phyloP scores from a whole-genome alignment of 345 rosid species.

The Populus nigra region DNA sequence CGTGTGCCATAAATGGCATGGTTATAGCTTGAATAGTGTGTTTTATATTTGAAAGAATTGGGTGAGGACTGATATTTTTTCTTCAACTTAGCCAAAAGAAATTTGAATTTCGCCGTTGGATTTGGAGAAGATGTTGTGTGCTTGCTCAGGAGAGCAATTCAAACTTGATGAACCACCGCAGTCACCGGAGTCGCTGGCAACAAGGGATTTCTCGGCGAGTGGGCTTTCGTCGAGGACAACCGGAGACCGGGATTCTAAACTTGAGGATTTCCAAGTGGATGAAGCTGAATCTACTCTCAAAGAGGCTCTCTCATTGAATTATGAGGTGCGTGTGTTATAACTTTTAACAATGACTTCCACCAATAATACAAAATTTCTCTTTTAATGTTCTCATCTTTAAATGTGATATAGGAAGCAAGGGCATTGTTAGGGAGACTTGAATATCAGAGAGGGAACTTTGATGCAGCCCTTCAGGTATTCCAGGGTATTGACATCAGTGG shows the following conservation, averaged over 20 bases:
- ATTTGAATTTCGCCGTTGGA: not conserved
- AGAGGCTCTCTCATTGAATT: conserved; percentile 95
- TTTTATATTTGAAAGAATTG: not conserved
- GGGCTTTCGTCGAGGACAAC: conserved; percentile 70
- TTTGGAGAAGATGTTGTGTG: conserved; percentile 67
- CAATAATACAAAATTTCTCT: not conserved
- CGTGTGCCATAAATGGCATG: not conserved
- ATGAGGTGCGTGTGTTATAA: conserved; percentile 54
- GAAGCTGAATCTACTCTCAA: conserved; percentile 94
- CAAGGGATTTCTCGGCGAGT: conserved; percentile 88
- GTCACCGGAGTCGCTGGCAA: conserved; percentile 91
- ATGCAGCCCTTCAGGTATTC: conserved; percentile 94
- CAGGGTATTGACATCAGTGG: conserved; percentile 75
- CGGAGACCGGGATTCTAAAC: conserved; percentile 76
- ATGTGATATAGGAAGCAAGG: conserved; percentile 76
- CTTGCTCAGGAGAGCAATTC: conserved; percentile 96
- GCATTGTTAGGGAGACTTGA: conserved; percentile 93
- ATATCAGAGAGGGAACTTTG: conserved; percentile 84
- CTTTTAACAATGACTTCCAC: not conserved
- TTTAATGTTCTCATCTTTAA: not conserved
- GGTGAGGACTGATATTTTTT: not conserved
- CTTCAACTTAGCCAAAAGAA: not conserved
- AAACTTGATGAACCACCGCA: conserved; percentile 80
- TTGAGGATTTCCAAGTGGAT: conserved; percentile 78
- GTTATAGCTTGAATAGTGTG: not conserved